These are phyloP conservation scores for Maudiozyma saulgeensis DNA, from an alignment of 805 yeast genomes.

Conservation along the genomic window DNA sequence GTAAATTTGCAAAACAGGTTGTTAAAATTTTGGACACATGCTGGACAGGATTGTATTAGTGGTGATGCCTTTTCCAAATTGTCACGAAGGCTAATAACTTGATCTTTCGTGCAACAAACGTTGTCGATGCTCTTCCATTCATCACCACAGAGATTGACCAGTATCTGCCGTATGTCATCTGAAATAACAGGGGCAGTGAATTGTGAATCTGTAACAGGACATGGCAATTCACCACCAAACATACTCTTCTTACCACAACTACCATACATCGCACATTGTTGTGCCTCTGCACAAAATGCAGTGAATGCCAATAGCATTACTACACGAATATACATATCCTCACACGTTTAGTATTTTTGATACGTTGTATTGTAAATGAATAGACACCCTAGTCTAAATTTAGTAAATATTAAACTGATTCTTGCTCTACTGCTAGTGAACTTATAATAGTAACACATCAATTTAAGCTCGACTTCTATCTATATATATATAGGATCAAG, in stretches of 20 bases:
- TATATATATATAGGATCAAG: too few relatives aligned
- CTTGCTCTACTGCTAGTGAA: too few relatives aligned
- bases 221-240: constrained; percentile 75
- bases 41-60: constrained; percentile 84
- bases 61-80: constrained; percentile 70
- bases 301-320: neutral
- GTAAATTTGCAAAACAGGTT: constrained; percentile 81
- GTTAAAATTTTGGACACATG: constrained; percentile 78
- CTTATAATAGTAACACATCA: too few relatives aligned
- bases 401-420: too few relatives aligned
- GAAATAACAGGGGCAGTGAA: constrained; percentile 32
- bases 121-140: constrained; percentile 42
- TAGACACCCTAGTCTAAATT: too few relatives aligned
- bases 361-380: too few relatives aligned
- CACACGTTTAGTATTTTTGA: too few relatives aligned
- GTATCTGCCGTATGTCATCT: constrained; percentile 34
- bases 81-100: constrained; percentile 44
- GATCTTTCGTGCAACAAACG: constrained; percentile 66
- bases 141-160: constrained; percentile 62
- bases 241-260: constrained; percentile 70
- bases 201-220: constrained; percentile 51
- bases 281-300: neutral
- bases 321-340: neutral
- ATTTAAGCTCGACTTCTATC: too few relatives aligned
- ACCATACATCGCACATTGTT: constrained; percentile 31